phyloP scores from a whole-genome alignment of 129 eudicot genomes.

The Artemisia tridentata region DNA sequence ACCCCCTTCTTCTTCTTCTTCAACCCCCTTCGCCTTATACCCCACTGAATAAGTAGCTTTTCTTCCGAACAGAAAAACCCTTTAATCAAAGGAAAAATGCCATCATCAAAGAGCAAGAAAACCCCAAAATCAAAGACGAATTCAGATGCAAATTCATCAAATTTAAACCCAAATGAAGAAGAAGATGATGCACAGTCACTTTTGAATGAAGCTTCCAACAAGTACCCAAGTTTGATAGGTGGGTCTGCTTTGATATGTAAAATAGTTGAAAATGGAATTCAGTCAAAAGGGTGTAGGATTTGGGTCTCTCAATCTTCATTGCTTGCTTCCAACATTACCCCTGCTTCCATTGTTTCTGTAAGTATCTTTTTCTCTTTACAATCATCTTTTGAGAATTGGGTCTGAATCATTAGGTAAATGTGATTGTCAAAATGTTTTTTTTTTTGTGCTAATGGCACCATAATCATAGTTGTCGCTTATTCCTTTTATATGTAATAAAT shows the following conservation, averaged over 20 bases:
- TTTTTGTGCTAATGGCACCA: no score
- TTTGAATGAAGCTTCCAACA: constrained; percentile 31
- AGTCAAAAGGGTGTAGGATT: constrained; percentile 45
- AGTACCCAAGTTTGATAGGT: constrained; percentile 63
- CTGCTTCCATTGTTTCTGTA: constrained; percentile 83
- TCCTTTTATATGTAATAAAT: no score
- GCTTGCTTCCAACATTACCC: constrained; percentile 55
- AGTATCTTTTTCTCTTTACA: not conserved
- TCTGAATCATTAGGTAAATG: not conserved
- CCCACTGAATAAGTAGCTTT: no score
- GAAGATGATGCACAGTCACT: constrained; percentile 41
- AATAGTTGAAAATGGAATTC: constrained; percentile 33
- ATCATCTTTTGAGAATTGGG: not conserved
- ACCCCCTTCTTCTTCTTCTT: no score
- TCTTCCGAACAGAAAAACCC: no score
- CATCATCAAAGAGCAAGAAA: constrained; percentile 51
- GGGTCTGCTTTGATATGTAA: constrained; percentile 48
- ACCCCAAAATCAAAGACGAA: constrained; percentile 34
- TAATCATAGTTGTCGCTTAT: no score
- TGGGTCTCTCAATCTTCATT: constrained; percentile 81
- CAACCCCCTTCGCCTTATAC: no score
- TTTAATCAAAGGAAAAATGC: constrained; percentile 31
- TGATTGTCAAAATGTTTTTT: no score
- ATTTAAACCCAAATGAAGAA: constrained; percentile 24
- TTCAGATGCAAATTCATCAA: constrained; percentile 31